These are phyloP conservation scores for Microdochium bolleyi DNA, from an alignment of 2,329 filamentous ascomycete genomes.

Conservation along the genomic window DNA sequence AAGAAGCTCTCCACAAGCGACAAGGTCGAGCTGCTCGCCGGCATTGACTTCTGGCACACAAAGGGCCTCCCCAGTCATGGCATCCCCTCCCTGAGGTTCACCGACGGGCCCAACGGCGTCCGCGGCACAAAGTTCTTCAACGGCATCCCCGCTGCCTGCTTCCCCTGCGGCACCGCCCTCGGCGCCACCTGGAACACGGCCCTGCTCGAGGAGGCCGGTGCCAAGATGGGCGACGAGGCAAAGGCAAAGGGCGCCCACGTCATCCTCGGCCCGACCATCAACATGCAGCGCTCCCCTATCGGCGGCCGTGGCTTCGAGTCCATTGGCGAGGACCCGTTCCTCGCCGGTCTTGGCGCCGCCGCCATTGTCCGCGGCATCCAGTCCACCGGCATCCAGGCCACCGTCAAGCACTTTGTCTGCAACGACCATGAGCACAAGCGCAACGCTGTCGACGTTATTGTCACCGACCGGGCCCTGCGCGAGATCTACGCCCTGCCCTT, in stretches of 20 bases:
- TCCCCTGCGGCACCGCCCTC: slow-evolving; percentile 50
- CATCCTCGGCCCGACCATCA: slow-evolving; percentile 55
- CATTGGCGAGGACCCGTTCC: slow-evolving; percentile 48
- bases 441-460: slow-evolving; percentile 44
- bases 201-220: slow-evolving; percentile 42
- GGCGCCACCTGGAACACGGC: slow-evolving; percentile 49
- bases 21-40: slow-evolving; percentile 45
- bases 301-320: slow-evolving; percentile 54
- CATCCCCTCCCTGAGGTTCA: slow-evolving; percentile 56
- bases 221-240: slow-evolving; percentile 43
- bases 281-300: slow-evolving; percentile 41
- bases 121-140: slow-evolving; percentile 63
- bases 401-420: slow-evolving; percentile 54
- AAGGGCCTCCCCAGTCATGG: slow-evolving; percentile 50
- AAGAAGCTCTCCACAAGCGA: slow-evolving; percentile 44
- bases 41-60: slow-evolving; percentile 64
- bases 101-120: slow-evolving; percentile 64
- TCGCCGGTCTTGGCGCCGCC: slow-evolving; percentile 45
- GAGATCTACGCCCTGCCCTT: slow-evolving; percentile 53
- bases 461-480: slow-evolving; percentile 47
- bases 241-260: slow-evolving; percentile 49
- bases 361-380: slow-evolving; percentile 48
- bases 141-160: slow-evolving; percentile 50
- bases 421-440: slow-evolving; percentile 54
- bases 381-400: slow-evolving; percentile 45